A percentile compares a stretch with the other conserved stretches of the same genome.
Evolutionary conservation across 768 basidiomycete genomes (phyloP).

Genomic region (Psilocybe cubensis): DNA sequence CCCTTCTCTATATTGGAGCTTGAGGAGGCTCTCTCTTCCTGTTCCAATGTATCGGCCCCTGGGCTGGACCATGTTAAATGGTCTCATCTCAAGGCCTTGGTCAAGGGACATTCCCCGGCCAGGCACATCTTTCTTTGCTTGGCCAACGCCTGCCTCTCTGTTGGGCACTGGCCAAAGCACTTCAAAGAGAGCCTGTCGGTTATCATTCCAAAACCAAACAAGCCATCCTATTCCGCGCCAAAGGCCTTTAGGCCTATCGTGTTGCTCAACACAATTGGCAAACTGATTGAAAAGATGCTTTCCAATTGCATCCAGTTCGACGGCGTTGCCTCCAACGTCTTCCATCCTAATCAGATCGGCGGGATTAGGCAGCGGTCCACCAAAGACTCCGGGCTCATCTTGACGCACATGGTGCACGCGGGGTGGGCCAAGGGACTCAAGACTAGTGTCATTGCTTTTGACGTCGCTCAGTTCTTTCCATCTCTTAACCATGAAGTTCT

Average conservation of each 20-base stretch:
- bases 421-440: slow-evolving; percentile 22
- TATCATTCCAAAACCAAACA: slow-evolving; percentile 18
- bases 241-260: slow-evolving; percentile 16
- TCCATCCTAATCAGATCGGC: slow-evolving; percentile 8
- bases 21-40: not conserved
- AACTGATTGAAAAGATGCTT: slow-evolving; percentile 16
- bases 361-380: slow-evolving; percentile 18
- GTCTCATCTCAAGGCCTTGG: not conserved
- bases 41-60: not conserved
- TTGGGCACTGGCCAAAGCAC: slow-evolving; percentile 1
- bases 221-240: slow-evolving; percentile 5
- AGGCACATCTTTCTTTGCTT: not conserved
- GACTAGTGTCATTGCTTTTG: slow-evolving; percentile 6
- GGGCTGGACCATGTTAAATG: not conserved
- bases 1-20: slow-evolving; percentile 1
- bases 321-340: not conserved
- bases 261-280: slow-evolving; percentile 13
- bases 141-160: slow-evolving; percentile 4
- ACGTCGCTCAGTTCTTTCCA: slow-evolving; percentile 13
- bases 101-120: not conserved
- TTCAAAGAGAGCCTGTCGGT: slow-evolving; percentile 18
- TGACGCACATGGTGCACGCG: slow-evolving; percentile 18
- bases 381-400: slow-evolving; percentile 19
- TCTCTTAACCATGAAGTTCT: slow-evolving; percentile 12
- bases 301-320: slow-evolving; percentile 8